Evolutionary conservation across 345 rosid genomes (phyloP).

Genomic region (Mallotus nudiflorus): DNA sequence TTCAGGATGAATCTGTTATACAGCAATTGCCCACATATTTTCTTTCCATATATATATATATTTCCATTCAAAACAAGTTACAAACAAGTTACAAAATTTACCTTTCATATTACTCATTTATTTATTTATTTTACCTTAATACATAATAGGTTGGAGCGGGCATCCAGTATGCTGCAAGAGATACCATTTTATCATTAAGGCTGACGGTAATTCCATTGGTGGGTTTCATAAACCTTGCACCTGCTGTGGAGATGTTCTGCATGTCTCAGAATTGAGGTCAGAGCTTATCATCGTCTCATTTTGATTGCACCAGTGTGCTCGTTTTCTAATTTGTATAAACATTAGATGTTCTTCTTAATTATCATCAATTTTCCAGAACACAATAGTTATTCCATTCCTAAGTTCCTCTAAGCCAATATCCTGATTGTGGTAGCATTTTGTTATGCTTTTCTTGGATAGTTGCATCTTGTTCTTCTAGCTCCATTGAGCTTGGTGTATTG

Average conservation of each 20-base stretch:
- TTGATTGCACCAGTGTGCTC: too few species aligned
- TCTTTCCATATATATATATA: too few species aligned
- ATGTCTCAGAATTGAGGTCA: constrained; percentile 57
- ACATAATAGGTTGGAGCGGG: constrained; percentile 74
- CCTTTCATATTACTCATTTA: too few species aligned
- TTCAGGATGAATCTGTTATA: too few species aligned
- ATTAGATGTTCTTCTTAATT: too few species aligned
- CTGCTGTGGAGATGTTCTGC: constrained; percentile 51
- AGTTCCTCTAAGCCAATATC: background rate
- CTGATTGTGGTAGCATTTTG: background rate
- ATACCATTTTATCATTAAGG: constrained; percentile 68
- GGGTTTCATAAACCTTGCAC: constrained; percentile 55
- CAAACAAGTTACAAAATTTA: too few species aligned
- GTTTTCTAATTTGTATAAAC: background rate
- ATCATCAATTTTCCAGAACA: too few species aligned
- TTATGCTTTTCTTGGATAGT: background rate
- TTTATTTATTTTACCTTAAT: too few species aligned
- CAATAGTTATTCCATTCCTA: background rate
- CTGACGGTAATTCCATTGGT: constrained; percentile 57
- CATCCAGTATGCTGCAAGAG: constrained; percentile 67
- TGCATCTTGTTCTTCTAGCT: background rate
- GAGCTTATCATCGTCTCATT: background rate
- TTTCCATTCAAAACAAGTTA: too few species aligned
- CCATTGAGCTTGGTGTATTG: constrained; percentile 2
- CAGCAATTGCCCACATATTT: too few species aligned